Percentiles rank a stretch among this genome's conserved stretches.
These are phyloP conservation scores for Amaranthus tricolor DNA, from an alignment of 179 eudicot genomes.

Conservation along the genomic window DNA sequence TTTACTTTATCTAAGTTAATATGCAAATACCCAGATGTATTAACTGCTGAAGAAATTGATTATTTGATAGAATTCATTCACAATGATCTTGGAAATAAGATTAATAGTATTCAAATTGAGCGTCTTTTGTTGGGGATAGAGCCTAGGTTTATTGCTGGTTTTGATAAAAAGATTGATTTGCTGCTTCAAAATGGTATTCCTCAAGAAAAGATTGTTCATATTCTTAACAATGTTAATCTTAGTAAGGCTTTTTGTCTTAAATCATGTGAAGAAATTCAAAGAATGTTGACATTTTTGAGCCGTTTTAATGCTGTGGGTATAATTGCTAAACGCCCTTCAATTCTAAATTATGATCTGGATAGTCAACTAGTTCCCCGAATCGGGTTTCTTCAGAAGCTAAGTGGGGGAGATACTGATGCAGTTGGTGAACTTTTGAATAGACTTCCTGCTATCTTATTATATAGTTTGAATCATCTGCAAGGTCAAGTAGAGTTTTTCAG, in stretches of 20 bases:
- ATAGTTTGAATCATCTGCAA: conserved; percentile 59
- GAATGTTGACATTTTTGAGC: conserved; percentile 51
- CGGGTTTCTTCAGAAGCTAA: conserved; percentile 55
- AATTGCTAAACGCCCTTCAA: conserved; percentile 58
- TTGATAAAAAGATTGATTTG: conserved; percentile 54
- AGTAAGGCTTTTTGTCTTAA: conserved; percentile 63
- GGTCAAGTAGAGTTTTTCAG: conserved; percentile 71
- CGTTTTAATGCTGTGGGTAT: conserved; percentile 66
- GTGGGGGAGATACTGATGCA: conserved; percentile 62
- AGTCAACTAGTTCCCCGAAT: conserved; percentile 66
- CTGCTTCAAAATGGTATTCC: conserved; percentile 59
- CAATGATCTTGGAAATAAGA: conserved; percentile 36
- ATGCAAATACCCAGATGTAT: conserved; percentile 50
- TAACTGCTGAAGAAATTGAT: conserved; percentile 58
- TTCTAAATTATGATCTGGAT: conserved; percentile 74
- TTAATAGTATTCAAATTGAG: conserved; percentile 56
- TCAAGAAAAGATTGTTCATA: conserved; percentile 55
- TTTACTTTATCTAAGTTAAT: conserved; percentile 47
- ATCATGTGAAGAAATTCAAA: conserved; percentile 60
- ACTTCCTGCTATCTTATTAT: conserved; percentile 69
- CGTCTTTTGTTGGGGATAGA: conserved; percentile 51
- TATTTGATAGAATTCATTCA: conserved; percentile 37
- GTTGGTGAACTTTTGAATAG: conserved; percentile 51
- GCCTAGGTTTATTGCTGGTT: conserved; percentile 56
- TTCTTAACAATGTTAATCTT: conserved; percentile 65